Evolutionary conservation across 495 filamentous ascomycete species (phyloP).

Genomic region (Entonaema liquescens): DNA sequence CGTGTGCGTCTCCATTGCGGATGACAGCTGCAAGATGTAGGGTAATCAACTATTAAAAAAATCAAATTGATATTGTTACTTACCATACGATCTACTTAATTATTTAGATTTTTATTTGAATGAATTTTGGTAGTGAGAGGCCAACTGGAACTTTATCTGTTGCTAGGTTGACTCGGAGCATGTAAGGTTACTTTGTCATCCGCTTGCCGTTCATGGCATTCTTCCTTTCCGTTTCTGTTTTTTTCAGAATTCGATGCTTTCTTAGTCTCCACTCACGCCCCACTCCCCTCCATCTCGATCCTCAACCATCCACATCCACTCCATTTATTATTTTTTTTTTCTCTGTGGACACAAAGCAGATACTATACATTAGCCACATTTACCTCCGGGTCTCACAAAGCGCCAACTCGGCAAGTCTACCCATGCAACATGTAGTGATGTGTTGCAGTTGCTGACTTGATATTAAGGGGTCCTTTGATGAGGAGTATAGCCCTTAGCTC

Average conservation of each 20-base stretch:
- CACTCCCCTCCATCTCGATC: conserved; percentile 41
- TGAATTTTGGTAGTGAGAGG: not conserved
- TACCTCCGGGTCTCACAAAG: conserved; percentile 27
- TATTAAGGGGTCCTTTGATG: conserved; percentile 23
- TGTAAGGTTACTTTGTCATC: conserved; percentile 3
- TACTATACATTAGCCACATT: conserved; percentile 37
- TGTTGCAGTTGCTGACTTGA: conserved; percentile 28
- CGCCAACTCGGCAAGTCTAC: conserved; percentile 37
- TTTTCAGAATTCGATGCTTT: conserved; percentile 44
- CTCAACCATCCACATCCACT: not conserved
- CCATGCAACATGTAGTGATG: conserved; percentile 11
- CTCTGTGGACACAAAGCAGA: conserved; percentile 27
- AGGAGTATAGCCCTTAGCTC: not conserved
- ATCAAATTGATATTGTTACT: not conserved
- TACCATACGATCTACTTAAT: not conserved
- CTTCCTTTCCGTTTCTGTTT: conserved; percentile 36
- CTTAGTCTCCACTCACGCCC: conserved; percentile 18
- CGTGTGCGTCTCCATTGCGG: not conserved
- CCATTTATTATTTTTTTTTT: conserved; percentile 13
- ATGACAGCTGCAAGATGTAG: not conserved
- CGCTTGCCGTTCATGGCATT: conserved; percentile 34
- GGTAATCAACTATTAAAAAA: not conserved
- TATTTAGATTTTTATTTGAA: not conserved
- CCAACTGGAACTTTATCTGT: not conserved
- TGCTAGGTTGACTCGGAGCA: not conserved